Evolutionary conservation across 306 rosid species (phyloP), one percentile per base, ranked within the genome.

Genomic region (Albizia julibrissin): DNA sequence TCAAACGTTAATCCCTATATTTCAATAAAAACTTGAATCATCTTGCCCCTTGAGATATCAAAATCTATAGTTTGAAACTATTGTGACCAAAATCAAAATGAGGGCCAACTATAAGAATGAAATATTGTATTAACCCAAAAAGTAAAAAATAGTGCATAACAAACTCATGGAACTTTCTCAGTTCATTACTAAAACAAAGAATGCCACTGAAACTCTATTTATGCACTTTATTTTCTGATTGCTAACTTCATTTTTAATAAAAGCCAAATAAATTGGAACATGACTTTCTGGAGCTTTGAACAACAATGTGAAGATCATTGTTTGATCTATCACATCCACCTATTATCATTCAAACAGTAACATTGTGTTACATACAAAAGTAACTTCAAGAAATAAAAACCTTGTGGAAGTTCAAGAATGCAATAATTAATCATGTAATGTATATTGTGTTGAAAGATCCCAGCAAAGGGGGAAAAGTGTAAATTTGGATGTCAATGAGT

Each of bases 391-490:
- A 77, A 42, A 61, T 39, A 61, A 56, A 61, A 73, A 79, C 49
- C 52, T 56, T 49, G 50, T 37, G 21, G 40, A 74, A 52, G 40
- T 58, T 77, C 24, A 15, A 58, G 50, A 74, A 64, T 26, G 10
- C 65, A 46, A 40, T 40, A 73, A 65, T 22, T 72, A 68, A 62
- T 64, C 19, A 44, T 77, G 37, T 56, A 19, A 19, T 19, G 27
- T n/a, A 56, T 7, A 64, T 50, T 75, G 76, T 22, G 59, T 29
- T 52, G 8, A 4, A 8, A n/a, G n/a, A 61, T 46, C 75, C 62
- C 43, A 27, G 49, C 27, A 22, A 86, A 69, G 75, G 69, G 69
- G 62, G 44, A 66, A 82, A 62, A 56, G 37, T 54, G 50, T 46
- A 21, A 21, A 69, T 76, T 69, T 29, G 72, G 26, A 74, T 16